Base-by-base conservation (phyloP, 1,139 yeast genomes). In the Yamadazyma buinensis region DNA sequence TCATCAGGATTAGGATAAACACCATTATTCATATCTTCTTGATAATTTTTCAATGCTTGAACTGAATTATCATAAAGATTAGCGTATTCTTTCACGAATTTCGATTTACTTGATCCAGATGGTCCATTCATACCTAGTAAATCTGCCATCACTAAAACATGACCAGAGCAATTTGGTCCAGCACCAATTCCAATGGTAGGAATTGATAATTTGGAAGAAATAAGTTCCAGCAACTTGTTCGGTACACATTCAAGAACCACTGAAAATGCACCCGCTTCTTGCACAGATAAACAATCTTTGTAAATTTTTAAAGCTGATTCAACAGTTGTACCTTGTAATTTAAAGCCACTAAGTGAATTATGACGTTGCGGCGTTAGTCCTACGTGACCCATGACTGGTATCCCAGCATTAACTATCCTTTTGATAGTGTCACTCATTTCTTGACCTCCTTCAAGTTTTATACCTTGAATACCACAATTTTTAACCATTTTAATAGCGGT, bases 151-250 rank as follows among this genome's bases (percentile, higher is more conserved):
- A 92, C 98, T 32, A 92, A 68, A 1, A 92, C 96, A 55, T 92
- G 97, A 0, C 96, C 97, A 23, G 87, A 78, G 12, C 92, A 82
- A 10, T 61, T 61, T 14, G 81, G 78, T 0, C 98, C 97, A 0
- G 97, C 97, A 6, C 98, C 98, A 35, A 92, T 92, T 6, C 98
- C 97, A 43, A 92, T 88, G 1, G 95, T 86, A 0, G 98, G 97
- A 1, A 90, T 66, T 0, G 55, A 39, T 21, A 88, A 57, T 20
- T 64, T 62, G 2, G 67, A 53, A 0, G 97, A 84, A 28, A 92
- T 76, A 38, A 65, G 63, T 30, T 67, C 59, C 0, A 92, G 92
- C n/a, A 92, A 62, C 40, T 72, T 72, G 37, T 76, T 77, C 3
- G 98, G 98, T 8, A 92, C 74, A 34, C 97, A 95, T 51, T 92